phyloP scores from a whole-genome alignment of 2,329 filamentous ascomycete genomes.

The Apiospora pterosperma region DNA sequence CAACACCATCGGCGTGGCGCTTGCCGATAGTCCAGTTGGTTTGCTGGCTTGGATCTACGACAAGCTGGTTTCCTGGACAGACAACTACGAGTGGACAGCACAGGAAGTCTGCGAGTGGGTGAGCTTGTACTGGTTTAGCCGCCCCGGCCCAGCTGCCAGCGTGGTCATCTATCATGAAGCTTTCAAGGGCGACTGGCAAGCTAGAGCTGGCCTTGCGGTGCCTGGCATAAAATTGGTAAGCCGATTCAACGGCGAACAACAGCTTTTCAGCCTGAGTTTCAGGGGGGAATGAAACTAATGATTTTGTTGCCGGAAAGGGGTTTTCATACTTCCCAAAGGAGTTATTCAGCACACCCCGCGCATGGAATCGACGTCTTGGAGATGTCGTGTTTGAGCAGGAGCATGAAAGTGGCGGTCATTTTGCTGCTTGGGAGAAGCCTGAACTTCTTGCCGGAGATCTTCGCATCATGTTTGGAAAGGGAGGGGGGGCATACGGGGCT shows the following conservation, averaged over 20 bases:
- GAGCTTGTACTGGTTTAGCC: conserved; percentile 68
- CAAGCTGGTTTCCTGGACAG: conserved; percentile 75
- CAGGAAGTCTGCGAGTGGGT: conserved; percentile 76
- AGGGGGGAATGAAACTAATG: conserved; percentile 25
- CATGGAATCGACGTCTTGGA: conserved; percentile 56
- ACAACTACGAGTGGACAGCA: conserved; percentile 68
- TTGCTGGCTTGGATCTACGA: conserved; percentile 78
- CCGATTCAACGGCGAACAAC: too few species aligned
- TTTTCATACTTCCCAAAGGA: conserved; percentile 58
- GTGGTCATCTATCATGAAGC: conserved; percentile 56
- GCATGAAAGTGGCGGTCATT: conserved; percentile 54
- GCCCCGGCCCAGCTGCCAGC: conserved; percentile 63
- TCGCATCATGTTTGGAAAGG: conserved; percentile 53
- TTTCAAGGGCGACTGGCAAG: too few species aligned
- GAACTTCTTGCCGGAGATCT: conserved; percentile 50
- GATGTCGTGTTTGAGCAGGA: conserved; percentile 54
- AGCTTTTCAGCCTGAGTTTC: too few species aligned
- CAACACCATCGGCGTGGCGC: conserved; percentile 66
- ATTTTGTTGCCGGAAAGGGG: conserved; percentile 32
- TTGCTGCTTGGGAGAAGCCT: conserved; percentile 57
- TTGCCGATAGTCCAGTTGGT: conserved; percentile 67
- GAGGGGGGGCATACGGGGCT: conserved; percentile 39
- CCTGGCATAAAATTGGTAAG: too few species aligned
- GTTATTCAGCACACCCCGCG: conserved; percentile 46
- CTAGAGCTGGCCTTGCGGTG: too few species aligned